Evolutionary conservation across 768 basidiomycete species (phyloP).

Genomic region (Rubroboletus pulcherrimus): DNA sequence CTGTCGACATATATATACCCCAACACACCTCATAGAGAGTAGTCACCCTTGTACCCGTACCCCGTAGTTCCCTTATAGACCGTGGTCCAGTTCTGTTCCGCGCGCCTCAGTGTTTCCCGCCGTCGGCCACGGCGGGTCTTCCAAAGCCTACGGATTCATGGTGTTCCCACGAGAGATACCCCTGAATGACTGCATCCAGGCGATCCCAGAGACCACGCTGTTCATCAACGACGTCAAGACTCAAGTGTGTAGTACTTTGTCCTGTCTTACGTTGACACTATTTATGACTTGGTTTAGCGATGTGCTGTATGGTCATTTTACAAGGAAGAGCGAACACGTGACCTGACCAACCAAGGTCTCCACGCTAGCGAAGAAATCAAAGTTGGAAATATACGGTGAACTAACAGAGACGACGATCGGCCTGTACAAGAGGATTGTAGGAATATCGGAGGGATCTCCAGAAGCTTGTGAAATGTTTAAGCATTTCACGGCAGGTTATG

Average conservation of each 20-base stretch:
- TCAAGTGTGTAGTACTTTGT: neutral
- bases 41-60: too few species aligned
- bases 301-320: neutral
- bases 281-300: neutral
- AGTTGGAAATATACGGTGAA: constrained; percentile 21
- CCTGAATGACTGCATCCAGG: neutral
- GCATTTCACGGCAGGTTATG: constrained; percentile 19
- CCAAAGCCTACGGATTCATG: neutral
- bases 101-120: too few species aligned
- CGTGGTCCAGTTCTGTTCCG: too few species aligned
- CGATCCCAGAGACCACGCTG: neutral
- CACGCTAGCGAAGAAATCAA: constrained; percentile 23
- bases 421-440: constrained; percentile 21
- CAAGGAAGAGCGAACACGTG: neutral
- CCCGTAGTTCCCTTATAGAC: too few species aligned
- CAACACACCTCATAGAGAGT: too few species aligned
- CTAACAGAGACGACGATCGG: constrained; percentile 25
- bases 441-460: constrained; percentile 20
- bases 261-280: neutral
- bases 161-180: neutral
- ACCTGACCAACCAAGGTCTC: neutral
- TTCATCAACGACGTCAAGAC: neutral
- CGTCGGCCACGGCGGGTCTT: too few species aligned
- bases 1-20: too few species aligned
- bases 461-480: constrained; percentile 17